Evolutionary conservation across 1,284 basidiomycete genomes (phyloP).

Genomic region (Abortiporus biennis): DNA sequence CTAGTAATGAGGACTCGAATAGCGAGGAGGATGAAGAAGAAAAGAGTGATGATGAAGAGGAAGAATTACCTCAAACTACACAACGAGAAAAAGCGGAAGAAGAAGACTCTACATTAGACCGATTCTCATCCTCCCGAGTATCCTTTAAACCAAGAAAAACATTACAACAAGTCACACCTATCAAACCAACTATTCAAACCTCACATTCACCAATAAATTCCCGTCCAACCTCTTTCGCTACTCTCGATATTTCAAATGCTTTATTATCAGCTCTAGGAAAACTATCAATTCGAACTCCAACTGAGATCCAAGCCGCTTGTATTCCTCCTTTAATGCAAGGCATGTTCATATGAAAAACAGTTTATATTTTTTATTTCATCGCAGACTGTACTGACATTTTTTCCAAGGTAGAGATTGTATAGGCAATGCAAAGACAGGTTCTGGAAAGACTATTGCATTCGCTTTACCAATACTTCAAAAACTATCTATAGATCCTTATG

Average conservation of each 20-base stretch:
- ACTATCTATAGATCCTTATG: conserved; percentile 85
- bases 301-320: conserved; percentile 87
- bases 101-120: background rate
- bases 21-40: conserved; percentile 3
- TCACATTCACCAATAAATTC: conserved; percentile 10
- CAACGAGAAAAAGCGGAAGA: too few species aligned
- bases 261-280: conserved; percentile 68
- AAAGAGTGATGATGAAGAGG: conserved; percentile 7
- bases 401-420: conserved; percentile 83
- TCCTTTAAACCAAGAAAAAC: conserved; percentile 15
- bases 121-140: conserved; percentile 18
- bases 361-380: background rate
- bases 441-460: conserved; percentile 97
- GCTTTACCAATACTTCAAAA: conserved; percentile 93
- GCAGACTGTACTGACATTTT: conserved; percentile 15
- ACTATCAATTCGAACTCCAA: conserved; percentile 86
- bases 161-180: too few species aligned
- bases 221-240: conserved; percentile 44
- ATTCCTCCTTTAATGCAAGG: conserved; percentile 48
- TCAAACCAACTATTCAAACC: conserved; percentile 4
- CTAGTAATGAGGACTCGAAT: conserved; percentile 6
- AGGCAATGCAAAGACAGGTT: conserved; percentile 97
- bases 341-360: too few species aligned
- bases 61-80: background rate
- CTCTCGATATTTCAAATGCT: conserved; percentile 70